Evolutionary conservation across 2,329 filamentous ascomycete genomes (phyloP), one percentile per base, ranked within the genome.

Genomic region (Trichoderma atrobrunneum): DNA sequence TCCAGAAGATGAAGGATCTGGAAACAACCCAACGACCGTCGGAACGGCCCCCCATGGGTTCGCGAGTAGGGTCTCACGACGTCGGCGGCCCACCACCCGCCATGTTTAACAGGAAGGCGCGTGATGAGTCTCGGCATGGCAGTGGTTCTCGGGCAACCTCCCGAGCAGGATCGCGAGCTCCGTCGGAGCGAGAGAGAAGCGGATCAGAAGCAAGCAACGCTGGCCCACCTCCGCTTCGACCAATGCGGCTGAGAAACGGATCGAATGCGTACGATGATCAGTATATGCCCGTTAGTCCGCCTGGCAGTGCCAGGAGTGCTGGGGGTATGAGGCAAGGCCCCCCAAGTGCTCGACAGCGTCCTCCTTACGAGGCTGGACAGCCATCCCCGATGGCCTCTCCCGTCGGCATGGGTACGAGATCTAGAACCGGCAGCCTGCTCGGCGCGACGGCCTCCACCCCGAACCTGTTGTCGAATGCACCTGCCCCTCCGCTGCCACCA

Each of bases 121-220:
- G 83, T 62, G 82, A 85, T 30, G 85, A 87, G 24, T 78, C 80
- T 3, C 75, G 78, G n/a, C 78, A 78, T 24, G 77, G 78, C 30
- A 75, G 74, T 11, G 76, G 76, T 24, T 77, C 78, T 43, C 72
- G 78, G 14, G 76, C 77, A 26, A 77, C 73, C 26, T 83, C 80
- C 3, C 77, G 77, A 39, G 76, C 77, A 16, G 78, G 74, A 28
- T 82, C 80, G 6, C 77, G 77, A 32, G 77, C 77, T 18, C 75
- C 80, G 26, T 81, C 82, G 0, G 86, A 88, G 57, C 82, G 87
- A 11, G 84, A 88, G 57, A 82, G 87, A 56, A 89, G 87, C 74
- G 86, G 87, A 36, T 89, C 87, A 0, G 87, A 89, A 26, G 82
- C 86, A 3, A 88, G 87, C 78, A 84, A 79, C n/a, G 82, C 82